Base-by-base conservation (phyloP, 257 asterid genomes). In the Lycium ferocissimum region DNA sequence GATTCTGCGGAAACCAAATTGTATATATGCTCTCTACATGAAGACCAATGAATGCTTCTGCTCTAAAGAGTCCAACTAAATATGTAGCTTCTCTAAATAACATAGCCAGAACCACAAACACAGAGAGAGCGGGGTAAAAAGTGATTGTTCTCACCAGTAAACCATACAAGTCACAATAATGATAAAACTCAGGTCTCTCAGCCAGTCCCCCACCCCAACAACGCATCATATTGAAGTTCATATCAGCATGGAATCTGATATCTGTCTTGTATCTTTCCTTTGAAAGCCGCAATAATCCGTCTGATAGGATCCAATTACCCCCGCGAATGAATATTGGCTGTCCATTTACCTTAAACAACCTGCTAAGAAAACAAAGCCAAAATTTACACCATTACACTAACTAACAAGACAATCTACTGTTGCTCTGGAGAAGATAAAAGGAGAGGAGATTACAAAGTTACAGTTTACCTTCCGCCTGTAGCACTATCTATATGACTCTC, bases 121-220 rank as follows among this genome's bases (percentile, higher is more conserved):
- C 33, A 78, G 26, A 75, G 47, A 51, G 82, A 1, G 26, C 56
- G 56, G 43, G 69, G 65, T 20, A 67, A 57, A 73, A 78, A 22
- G 38, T 51, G 69, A 51, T 18, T 51, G 69, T 53, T 75, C 88
- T 86, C 56, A 97, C 99, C 94, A 97, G 90, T 87, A 97, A 89
- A 89, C 99, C 99, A 88, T 94, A 95, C 53, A 92, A 88, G 87
- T 97, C 99, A 73, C 99, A 97, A 83, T 94, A 94, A 86, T 91
- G 89, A 91, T 97, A 97, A 89, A 97, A 97, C 9, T 97, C 99
- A 8, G 99, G 99, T 87, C 99, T 94, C 90, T 97, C 99, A 79
- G 99, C 95, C 84, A 97, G 85, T 75, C 98, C 99, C 61, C 99
- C 99, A 20, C 97, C 99, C 98, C 99, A 97, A 91, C 98, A 95